phyloP scores from a whole-genome alignment of 2,329 filamentous ascomycete species.

The Rosellinia necatrix region DNA sequence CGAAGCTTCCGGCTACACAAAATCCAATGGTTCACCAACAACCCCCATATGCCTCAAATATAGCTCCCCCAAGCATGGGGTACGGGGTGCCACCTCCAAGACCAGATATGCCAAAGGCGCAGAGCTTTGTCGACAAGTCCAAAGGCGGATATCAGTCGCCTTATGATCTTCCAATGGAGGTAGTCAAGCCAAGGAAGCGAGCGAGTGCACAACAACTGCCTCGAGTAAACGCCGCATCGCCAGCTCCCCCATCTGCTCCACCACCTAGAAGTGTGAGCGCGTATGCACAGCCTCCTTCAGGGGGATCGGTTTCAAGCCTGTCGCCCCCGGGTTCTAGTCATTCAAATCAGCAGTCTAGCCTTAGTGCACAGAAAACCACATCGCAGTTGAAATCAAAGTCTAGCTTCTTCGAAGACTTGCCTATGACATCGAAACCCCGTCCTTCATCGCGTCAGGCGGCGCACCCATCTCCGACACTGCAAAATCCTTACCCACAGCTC shows the following conservation, averaged over 20 bases:
- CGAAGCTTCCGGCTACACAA: conserved; percentile 46
- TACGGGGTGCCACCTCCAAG: conserved; percentile 47
- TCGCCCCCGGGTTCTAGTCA: conserved; percentile 47
- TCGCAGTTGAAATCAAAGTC: conserved; percentile 47
- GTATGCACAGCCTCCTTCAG: conserved; percentile 41
- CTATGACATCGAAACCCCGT: conserved; percentile 64
- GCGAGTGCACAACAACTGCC: conserved; percentile 61
- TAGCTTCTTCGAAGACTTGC: conserved; percentile 80
- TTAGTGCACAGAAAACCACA: conserved; percentile 42
- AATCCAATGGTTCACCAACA: conserved; percentile 35
- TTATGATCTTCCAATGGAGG: conserved; percentile 91
- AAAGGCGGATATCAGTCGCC: conserved; percentile 94
- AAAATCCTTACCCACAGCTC: conserved; percentile 43
- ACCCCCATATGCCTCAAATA: conserved; percentile 37
- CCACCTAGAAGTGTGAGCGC: conserved; percentile 68
- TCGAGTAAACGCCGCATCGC: conserved; percentile 42
- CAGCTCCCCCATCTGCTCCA: conserved; percentile 52
- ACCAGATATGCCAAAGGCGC: conserved; percentile 60
- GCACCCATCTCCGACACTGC: conserved; percentile 49
- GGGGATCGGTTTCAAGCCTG: conserved; percentile 33
- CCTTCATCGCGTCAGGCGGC: conserved; percentile 60
- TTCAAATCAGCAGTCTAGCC: conserved; percentile 40
- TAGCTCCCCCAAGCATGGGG: conserved; percentile 38
- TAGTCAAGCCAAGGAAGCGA: conserved; percentile 74
- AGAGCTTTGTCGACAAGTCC: conserved; percentile 88